phyloP scores from a whole-genome alignment of 441 rosid species.

The Gossypium gossypioides region DNA sequence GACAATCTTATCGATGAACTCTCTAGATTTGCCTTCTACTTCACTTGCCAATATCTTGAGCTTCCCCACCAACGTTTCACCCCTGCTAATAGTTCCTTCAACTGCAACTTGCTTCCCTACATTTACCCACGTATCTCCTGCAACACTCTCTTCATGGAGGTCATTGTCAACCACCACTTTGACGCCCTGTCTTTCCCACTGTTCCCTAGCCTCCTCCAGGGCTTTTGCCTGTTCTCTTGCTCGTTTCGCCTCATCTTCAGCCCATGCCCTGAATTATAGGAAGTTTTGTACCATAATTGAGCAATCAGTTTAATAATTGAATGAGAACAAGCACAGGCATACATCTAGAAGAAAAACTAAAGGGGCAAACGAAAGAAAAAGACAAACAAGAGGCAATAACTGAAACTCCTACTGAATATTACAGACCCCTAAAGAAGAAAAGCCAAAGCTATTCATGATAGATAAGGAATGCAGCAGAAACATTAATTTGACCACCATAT shows the following conservation, averaged over 20 bases:
- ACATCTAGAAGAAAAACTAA: background rate
- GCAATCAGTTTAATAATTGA: background rate
- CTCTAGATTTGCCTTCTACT: slow-evolving; percentile 51
- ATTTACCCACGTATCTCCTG: slow-evolving; percentile 50
- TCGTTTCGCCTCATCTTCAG: slow-evolving; percentile 65
- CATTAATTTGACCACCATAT: background rate
- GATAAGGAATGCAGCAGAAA: background rate
- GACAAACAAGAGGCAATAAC: background rate
- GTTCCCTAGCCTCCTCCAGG: slow-evolving; percentile 76
- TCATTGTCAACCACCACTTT: slow-evolving; percentile 72
- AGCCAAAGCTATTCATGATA: background rate
- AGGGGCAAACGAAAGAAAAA: background rate
- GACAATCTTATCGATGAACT: slow-evolving; percentile 38
- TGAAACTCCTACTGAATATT: background rate
- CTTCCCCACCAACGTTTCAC: slow-evolving; percentile 47
- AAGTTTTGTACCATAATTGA: background rate
- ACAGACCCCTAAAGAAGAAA: background rate
- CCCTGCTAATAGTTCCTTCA: slow-evolving; percentile 57
- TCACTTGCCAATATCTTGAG: slow-evolving; percentile 49
- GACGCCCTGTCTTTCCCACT: slow-evolving; percentile 76
- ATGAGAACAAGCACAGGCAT: background rate
- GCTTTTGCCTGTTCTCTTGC: slow-evolving; percentile 26
- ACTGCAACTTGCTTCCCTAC: slow-evolving; percentile 39
- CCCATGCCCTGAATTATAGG: slow-evolving; percentile 63
- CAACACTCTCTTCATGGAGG: slow-evolving; percentile 57